Conservation (phyloP, 352 stramenopile species). For the Phytopythium boreale region DNA sequence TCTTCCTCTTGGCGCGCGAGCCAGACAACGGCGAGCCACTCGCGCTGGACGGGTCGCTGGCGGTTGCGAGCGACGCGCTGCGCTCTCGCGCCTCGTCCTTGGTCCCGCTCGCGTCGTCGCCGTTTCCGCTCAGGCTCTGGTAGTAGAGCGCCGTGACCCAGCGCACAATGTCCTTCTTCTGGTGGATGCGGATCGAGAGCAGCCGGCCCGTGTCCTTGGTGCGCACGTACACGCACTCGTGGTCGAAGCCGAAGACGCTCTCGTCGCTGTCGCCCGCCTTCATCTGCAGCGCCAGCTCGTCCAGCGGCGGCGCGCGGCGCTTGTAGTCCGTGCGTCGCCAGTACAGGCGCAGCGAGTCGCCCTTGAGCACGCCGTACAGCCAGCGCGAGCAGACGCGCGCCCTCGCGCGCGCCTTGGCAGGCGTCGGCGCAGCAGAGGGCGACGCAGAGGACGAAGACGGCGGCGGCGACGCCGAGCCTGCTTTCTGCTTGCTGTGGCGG, state of each 20-base stretch:
- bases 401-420: slow-evolving; percentile 26
- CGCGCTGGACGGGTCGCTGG: slow-evolving; percentile 5
- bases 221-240: slow-evolving; percentile 59
- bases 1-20: slow-evolving; percentile 27
- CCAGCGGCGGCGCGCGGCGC: slow-evolving; percentile 39
- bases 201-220: slow-evolving; percentile 33
- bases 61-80: slow-evolving; percentile 1
- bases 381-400: slow-evolving; percentile 49
- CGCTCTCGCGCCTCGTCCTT: not conserved
- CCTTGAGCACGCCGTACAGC: slow-evolving; percentile 50
- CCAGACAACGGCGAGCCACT: not conserved
- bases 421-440: slow-evolving; percentile 15
- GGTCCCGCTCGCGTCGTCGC: not conserved
- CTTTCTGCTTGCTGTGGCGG: slow-evolving; percentile 13
- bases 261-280: slow-evolving; percentile 33
- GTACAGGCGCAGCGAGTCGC: slow-evolving; percentile 45
- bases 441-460: slow-evolving; percentile 11
- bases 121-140: slow-evolving; percentile 32
- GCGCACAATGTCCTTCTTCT: slow-evolving; percentile 59
- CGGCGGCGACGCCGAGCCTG: slow-evolving; percentile 24
- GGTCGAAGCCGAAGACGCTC: slow-evolving; percentile 57
- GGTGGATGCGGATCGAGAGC: slow-evolving; percentile 48
- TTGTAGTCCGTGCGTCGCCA: slow-evolving; percentile 58
- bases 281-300: slow-evolving; percentile 40
- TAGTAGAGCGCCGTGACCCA: slow-evolving; percentile 68